Conservation (phyloP, 768 basidiomycete species). For the Chalciporus pseudorubinellus region DNA sequence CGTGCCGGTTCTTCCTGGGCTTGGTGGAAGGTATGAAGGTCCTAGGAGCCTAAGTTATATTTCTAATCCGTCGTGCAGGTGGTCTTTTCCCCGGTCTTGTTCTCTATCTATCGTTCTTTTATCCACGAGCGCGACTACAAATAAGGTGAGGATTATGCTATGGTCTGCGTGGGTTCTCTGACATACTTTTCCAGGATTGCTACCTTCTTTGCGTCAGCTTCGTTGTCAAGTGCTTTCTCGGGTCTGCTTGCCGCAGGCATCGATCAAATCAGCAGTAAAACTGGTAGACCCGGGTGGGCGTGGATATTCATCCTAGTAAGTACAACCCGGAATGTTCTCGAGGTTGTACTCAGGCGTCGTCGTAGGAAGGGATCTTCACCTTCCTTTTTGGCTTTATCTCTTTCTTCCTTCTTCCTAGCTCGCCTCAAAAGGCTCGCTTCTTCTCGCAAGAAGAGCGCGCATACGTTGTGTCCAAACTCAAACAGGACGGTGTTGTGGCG, state of each 20-base stretch:
- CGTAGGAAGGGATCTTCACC: conserved; percentile 57
- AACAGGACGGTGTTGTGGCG: conserved; percentile 30
- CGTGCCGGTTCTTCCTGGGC: conserved; percentile 46
- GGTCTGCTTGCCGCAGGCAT: conserved; percentile 60
- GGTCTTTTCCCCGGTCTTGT: conserved; percentile 58
- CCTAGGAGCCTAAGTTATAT: no score
- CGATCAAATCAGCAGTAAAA: conserved; percentile 49
- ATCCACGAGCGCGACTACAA: conserved; percentile 22
- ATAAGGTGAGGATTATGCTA: conserved; percentile 6
- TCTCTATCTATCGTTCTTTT: conserved; percentile 49
- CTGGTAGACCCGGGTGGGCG: conserved; percentile 52
- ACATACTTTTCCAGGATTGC: conserved; percentile 29
- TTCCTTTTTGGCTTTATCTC: conserved; percentile 49
- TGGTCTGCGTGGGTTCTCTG: conserved; percentile 8
- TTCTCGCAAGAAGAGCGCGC: conserved; percentile 47
- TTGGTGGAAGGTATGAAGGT: conserved; percentile 49
- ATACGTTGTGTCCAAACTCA: conserved; percentile 35
- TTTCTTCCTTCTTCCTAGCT: conserved; percentile 46
- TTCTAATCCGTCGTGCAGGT: conserved; percentile 27
- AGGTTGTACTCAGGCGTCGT: neutral
- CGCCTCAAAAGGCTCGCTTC: conserved; percentile 45
- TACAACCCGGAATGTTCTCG: neutral
- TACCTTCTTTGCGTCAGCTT: conserved; percentile 43
- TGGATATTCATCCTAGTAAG: conserved; percentile 52
- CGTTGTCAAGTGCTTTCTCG: conserved; percentile 57